Percentiles rank a stretch among this genome's conserved stretches.
These are phyloP conservation scores for Blastomyces silverae DNA, from an alignment of 2,329 filamentous ascomycete genomes.

Conservation along the genomic window DNA sequence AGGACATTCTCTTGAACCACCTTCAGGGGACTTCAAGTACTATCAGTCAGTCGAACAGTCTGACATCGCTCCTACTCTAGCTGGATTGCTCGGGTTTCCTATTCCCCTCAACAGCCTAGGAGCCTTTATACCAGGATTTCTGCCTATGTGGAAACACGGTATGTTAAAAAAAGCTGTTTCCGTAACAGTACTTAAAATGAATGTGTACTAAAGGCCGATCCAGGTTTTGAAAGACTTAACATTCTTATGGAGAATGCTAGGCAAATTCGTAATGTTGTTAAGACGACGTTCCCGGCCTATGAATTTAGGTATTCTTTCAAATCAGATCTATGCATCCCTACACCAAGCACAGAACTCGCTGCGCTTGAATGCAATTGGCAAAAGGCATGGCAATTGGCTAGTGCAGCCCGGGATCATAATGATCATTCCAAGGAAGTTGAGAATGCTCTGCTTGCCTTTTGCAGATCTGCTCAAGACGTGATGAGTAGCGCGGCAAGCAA, in stretches of 20 bases:
- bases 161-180: conserved; percentile 25
- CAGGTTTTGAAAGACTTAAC: conserved; percentile 52
- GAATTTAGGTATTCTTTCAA: conserved; percentile 38
- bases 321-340: conserved; percentile 23
- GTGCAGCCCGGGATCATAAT: conserved; percentile 14
- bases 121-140: conserved; percentile 70
- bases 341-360: conserved; percentile 39
- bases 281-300: conserved; percentile 60
- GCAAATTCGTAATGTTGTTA: conserved; percentile 72
- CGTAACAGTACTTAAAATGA: conserved; percentile 16
- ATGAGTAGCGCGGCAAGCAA: conserved; percentile 91
- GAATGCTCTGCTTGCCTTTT: conserved; percentile 48
- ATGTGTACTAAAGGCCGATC: conserved; percentile 19
- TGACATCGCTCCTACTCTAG: conserved; percentile 84
- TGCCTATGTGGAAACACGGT: conserved; percentile 68
- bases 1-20: conserved; percentile 49
- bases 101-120: conserved; percentile 86
- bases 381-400: conserved; percentile 26
- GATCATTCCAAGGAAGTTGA: conserved; percentile 24
- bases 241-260: conserved; percentile 70
- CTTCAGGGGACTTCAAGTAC: conserved; percentile 68
- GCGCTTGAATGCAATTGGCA: conserved; percentile 66
- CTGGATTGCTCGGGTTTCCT: conserved; percentile 78
- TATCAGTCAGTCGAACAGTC: conserved; percentile 87
- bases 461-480: conserved; percentile 63